These are phyloP conservation scores for Pestalotiopsis fici DNA, from an alignment of 2,329 filamentous ascomycete genomes.

Conservation along the genomic window DNA sequence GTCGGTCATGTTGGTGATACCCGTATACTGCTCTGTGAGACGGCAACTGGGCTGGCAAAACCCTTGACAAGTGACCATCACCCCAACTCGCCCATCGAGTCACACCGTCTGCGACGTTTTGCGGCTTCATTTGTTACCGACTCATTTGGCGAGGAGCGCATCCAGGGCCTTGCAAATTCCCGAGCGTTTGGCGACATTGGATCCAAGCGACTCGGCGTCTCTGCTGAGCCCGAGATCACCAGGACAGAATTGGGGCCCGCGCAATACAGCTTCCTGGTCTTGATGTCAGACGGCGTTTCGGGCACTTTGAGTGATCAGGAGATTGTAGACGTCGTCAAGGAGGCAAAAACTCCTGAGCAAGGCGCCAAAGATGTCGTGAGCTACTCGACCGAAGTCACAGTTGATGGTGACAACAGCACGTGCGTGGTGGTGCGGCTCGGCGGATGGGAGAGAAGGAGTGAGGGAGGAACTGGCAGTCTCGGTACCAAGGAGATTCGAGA, in stretches of 20 bases:
- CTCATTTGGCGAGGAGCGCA: conserved; percentile 95
- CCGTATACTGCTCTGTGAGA: conserved; percentile 85
- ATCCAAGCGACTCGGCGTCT: conserved; percentile 90
- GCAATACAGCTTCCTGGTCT: conserved; percentile 85
- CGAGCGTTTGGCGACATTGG: conserved; percentile 91
- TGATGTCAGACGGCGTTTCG: conserved; percentile 87
- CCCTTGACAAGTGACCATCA: conserved; percentile 91
- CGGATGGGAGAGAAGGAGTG: conserved; percentile 70
- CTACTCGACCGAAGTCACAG: conserved; percentile 84
- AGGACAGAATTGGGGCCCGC: conserved; percentile 78
- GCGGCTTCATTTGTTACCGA: conserved; percentile 86
- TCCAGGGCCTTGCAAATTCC: conserved; percentile 90
- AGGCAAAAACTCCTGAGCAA: conserved; percentile 87
- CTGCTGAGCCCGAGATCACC: conserved; percentile 86
- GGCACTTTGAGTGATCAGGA: conserved; percentile 89
- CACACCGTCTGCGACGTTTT: conserved; percentile 80
- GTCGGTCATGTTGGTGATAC: conserved; percentile 94
- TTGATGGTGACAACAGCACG: conserved; percentile 67
- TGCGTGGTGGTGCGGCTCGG: conserved; percentile 68
- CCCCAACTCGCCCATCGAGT: conserved; percentile 83
- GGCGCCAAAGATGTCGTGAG: conserved; percentile 77
- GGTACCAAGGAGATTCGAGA: conserved; percentile 92
- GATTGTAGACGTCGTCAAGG: conserved; percentile 93
- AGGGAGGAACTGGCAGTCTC: conserved; percentile 85
- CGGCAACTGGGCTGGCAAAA: conserved; percentile 75